Evolutionary conservation across 2,329 filamentous ascomycete species (phyloP).

Genomic region (Trichoderma sp.): DNA sequence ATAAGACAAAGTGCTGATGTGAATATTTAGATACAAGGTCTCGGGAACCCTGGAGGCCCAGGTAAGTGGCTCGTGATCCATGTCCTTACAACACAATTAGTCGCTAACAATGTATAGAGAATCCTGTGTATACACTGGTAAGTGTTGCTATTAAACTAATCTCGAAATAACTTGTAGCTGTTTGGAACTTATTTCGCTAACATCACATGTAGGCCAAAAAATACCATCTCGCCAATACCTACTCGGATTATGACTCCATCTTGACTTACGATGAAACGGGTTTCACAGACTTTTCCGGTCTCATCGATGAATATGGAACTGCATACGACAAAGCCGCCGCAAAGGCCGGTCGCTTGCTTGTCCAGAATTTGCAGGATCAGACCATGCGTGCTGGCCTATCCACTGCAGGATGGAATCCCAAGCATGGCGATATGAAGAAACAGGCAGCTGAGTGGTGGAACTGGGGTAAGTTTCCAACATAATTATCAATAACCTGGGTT

Average conservation of each 20-base stretch:
- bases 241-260: conserved; percentile 58
- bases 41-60: conserved; percentile 26
- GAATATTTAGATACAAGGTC: conserved; percentile 23
- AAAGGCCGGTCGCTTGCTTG: conserved; percentile 56
- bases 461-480: conserved; percentile 32
- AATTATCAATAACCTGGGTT: not conserved
- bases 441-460: conserved; percentile 61
- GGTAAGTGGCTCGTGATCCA: conserved; percentile 20
- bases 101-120: conserved; percentile 37
- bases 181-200: not conserved
- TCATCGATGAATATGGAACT: conserved; percentile 50
- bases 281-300: conserved; percentile 45
- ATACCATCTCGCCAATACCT: conserved; percentile 52
- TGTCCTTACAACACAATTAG: not conserved
- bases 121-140: conserved; percentile 59
- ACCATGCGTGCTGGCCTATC: conserved; percentile 57
- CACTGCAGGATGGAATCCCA: conserved; percentile 61
- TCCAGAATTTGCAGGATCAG: conserved; percentile 58
- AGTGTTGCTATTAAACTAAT: not conserved
- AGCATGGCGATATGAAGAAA: conserved; percentile 48
- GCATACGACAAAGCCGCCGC: conserved; percentile 45
- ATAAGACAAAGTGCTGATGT: conserved; percentile 22
- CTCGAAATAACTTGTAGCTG: rapidly evolving
- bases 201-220: conserved; percentile 47
- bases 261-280: conserved; percentile 60